Percentiles rank a stretch among this genome's conserved stretches.
These are phyloP conservation scores for Phaeophleospora eucalypticola DNA, from an alignment of 2,329 filamentous ascomycete species.

Conservation along the genomic window DNA sequence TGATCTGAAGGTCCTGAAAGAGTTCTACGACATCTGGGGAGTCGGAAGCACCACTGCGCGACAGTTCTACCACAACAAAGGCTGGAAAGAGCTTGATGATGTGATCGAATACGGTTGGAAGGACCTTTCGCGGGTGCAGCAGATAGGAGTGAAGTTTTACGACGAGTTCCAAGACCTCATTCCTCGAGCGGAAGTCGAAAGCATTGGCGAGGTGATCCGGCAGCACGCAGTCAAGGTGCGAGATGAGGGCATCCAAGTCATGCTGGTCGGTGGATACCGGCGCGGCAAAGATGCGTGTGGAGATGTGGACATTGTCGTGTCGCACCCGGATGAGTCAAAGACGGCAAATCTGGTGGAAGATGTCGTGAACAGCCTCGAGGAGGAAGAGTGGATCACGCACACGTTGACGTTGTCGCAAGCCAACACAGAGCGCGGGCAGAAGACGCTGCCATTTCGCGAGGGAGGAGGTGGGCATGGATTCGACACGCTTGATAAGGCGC, in stretches of 20 bases:
- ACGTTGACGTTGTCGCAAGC: conserved; percentile 67
- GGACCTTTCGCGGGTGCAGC: conserved; percentile 70
- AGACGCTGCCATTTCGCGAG: conserved; percentile 52
- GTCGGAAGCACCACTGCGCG: conserved; percentile 77
- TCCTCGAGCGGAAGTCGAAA: conserved; percentile 66
- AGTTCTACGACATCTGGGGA: conserved; percentile 88
- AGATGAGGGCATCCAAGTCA: conserved; percentile 51
- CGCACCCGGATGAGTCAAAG: conserved; percentile 65
- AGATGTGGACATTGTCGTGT: conserved; percentile 83
- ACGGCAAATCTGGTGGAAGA: conserved; percentile 68
- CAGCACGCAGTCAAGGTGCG: conserved; percentile 63
- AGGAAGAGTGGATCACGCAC: conserved; percentile 70
- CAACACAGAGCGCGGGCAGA: conserved; percentile 69
- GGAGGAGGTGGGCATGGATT: conserved; percentile 59
- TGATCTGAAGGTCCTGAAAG: conserved; percentile 59
- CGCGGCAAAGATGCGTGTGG: conserved; percentile 69
- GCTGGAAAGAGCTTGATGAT: conserved; percentile 83
- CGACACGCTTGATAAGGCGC: conserved; percentile 83
- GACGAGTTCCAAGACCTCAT: conserved; percentile 75
- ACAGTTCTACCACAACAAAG: conserved; percentile 70
- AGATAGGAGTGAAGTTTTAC: conserved; percentile 92
- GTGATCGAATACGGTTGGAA: conserved; percentile 79
- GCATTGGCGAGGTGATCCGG: conserved; percentile 61
- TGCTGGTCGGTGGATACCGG: conserved; percentile 76
- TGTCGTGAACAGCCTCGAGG: conserved; percentile 68